Conservation (phyloP, 2,329 filamentous ascomycete species). For the Trichoderma atroviride region DNA sequence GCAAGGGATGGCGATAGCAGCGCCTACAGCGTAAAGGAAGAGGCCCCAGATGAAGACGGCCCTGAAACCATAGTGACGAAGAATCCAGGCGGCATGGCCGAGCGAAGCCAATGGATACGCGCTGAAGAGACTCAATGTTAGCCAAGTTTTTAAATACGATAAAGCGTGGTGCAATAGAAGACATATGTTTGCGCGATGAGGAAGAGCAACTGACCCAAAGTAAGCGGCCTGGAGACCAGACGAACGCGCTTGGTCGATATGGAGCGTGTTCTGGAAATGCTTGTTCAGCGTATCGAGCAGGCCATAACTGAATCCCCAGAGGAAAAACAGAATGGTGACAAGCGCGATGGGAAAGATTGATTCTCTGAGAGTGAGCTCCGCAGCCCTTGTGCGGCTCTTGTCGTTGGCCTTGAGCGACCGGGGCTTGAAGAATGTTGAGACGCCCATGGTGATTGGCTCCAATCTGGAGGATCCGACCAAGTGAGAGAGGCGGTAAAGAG, state of each 20-base stretch:
- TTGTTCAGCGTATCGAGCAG: conserved; percentile 53
- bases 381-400: conserved; percentile 45
- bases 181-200: conserved; percentile 36
- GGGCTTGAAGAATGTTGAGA: conserved; percentile 49
- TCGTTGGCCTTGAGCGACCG: conserved; percentile 51
- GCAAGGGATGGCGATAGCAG: conserved; percentile 57
- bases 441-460: conserved; percentile 39
- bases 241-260: conserved; percentile 49
- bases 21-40: conserved; percentile 65
- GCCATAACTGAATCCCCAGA: conserved; percentile 53
- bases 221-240: conserved; percentile 55
- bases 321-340: conserved; percentile 50
- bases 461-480: conserved; percentile 5
- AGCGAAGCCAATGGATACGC: conserved; percentile 72
- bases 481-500: background rate
- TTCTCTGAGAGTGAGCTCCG: conserved; percentile 64
- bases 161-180: background rate
- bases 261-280: conserved; percentile 52
- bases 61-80: conserved; percentile 67
- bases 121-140: conserved; percentile 37
- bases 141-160: background rate
- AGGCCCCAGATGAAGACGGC: conserved; percentile 71
- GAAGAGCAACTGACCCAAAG: conserved; percentile 52
- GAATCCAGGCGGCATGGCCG: conserved; percentile 63
- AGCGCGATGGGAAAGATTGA: conserved; percentile 68